Conservation (phyloP, 192 early-diverging fungal species). For the Entrophospora sp. region DNA sequence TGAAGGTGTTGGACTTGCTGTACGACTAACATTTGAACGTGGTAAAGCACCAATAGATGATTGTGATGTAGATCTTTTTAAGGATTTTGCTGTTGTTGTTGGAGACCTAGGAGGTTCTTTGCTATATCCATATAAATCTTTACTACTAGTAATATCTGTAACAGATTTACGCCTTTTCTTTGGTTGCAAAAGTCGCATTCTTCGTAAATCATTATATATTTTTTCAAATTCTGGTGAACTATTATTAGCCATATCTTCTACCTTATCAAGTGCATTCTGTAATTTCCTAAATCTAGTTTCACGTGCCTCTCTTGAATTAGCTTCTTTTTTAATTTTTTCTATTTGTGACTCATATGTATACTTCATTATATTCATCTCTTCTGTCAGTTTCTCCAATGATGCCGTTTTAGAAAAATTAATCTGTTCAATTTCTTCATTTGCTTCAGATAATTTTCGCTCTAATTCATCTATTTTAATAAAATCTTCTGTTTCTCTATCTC, state of each 20-base stretch:
- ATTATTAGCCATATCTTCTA: not conserved
- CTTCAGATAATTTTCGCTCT: not conserved
- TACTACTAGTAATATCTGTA: too few species aligned
- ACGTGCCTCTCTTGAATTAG: not conserved
- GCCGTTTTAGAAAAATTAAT: not conserved
- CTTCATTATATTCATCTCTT: constrained; percentile 18
- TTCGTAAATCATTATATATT: constrained; percentile 7
- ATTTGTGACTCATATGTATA: constrained; percentile 13
- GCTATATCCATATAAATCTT: not conserved
- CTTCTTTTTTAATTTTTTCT: constrained; percentile 3
- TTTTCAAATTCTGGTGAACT: not conserved
- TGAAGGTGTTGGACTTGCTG: constrained; percentile 1
- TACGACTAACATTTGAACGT: not conserved
- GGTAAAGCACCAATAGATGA: not conserved
- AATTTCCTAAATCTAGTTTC: constrained; percentile 7
- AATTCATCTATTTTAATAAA: constrained; percentile 15
- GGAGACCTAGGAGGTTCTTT: not conserved
- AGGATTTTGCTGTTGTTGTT: constrained; percentile 3
- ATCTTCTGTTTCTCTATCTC: constrained; percentile 11
- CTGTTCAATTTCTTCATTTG: constrained; percentile 1
- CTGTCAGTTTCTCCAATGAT: not conserved
- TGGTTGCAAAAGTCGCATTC: not conserved
- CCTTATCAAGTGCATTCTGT: not conserved
- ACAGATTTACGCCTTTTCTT: constrained; percentile 9
- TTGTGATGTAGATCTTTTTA: not conserved